A percentile compares a stretch with the other conserved stretches of the same genome.
phyloP scores from a whole-genome alignment of 805 yeast genomes.

The Candida sakaeoensis region DNA sequence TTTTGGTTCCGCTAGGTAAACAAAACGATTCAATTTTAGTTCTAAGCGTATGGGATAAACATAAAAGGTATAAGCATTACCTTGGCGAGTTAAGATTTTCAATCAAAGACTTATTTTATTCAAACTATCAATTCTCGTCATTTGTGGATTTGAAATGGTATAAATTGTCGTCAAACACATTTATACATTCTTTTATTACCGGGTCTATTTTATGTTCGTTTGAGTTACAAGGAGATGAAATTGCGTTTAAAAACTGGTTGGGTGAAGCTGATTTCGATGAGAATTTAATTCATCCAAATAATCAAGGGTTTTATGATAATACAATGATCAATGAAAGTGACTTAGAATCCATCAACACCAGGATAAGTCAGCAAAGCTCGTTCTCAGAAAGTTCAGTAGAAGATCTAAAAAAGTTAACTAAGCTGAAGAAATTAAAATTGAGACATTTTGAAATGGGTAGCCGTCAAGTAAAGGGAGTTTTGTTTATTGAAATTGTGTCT shows the following conservation, averaged over 20 bases:
- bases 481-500: conserved; percentile 70
- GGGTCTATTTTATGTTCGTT: conserved; percentile 46
- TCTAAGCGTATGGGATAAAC: conserved; percentile 40
- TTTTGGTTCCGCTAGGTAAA: conserved; percentile 27
- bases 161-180: conserved; percentile 37
- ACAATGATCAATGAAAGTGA: conserved; percentile 26
- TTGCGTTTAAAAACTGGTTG: conserved; percentile 3
- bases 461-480: conserved; percentile 57
- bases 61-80: conserved; percentile 32
- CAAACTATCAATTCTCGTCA: conserved; percentile 11
- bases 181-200: conserved; percentile 41
- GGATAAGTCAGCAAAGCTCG: conserved; percentile 15
- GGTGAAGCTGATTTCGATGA: background rate
- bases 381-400: conserved; percentile 19
- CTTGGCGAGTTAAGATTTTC: conserved; percentile 37
- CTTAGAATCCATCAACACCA: conserved; percentile 20
- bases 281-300: conserved; percentile 18
- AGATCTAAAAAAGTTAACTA: too few relatives aligned
- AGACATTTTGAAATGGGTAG: conserved; percentile 27
- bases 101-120: conserved; percentile 25
- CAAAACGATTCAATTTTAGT: conserved; percentile 25
- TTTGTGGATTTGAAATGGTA: conserved; percentile 41
- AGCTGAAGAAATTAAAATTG: conserved; percentile 1
- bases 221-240: conserved; percentile 22
- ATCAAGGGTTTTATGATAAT: conserved; percentile 39